These are phyloP conservation scores for Penicillium sp. DNA, from an alignment of 2,329 filamentous ascomycete genomes.

Conservation along the genomic window DNA sequence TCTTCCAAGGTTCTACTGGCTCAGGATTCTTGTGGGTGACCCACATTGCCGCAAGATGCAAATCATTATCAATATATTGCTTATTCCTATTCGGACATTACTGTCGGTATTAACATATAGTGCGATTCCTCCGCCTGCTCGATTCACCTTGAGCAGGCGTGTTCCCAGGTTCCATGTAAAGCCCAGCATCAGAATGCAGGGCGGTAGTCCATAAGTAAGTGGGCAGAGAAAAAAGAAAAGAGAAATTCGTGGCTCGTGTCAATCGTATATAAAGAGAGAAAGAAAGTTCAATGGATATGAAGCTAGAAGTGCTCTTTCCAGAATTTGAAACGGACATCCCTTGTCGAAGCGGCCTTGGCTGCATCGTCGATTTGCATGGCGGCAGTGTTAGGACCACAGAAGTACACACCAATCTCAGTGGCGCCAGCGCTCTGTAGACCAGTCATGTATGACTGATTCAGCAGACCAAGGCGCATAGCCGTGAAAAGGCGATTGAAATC, in stretches of 20 bases:
- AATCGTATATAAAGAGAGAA: conserved; percentile 14
- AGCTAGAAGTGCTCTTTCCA: conserved; percentile 86
- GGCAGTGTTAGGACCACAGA: conserved; percentile 82
- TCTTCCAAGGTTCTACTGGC: too few relatives aligned
- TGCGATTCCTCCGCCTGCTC: neutral
- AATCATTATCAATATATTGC: neutral
- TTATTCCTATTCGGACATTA: neutral
- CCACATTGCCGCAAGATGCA: too few relatives aligned
- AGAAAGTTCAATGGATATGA: neutral
- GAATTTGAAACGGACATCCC: conserved; percentile 90
- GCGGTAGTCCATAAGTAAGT: neutral
- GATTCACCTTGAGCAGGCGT: neutral
- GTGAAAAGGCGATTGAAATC: conserved; percentile 81
- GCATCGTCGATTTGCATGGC: conserved; percentile 85
- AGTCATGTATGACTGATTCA: conserved; percentile 80
- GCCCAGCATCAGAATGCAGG: conserved; percentile 3
- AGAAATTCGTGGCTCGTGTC: conserved; percentile 27
- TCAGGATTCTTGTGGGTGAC: too few relatives aligned
- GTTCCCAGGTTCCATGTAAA: neutral
- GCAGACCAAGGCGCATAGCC: conserved; percentile 84
- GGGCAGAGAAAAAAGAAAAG: conserved; percentile 5
- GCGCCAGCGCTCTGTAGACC: conserved; percentile 75
- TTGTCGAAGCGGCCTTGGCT: conserved; percentile 69
- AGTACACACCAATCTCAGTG: conserved; percentile 94
- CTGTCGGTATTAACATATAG: neutral